Evolutionary conservation across 331 rosid genomes (phyloP), one percentile per base, ranked within the genome.

Genomic region (Acacia concinna): DNA sequence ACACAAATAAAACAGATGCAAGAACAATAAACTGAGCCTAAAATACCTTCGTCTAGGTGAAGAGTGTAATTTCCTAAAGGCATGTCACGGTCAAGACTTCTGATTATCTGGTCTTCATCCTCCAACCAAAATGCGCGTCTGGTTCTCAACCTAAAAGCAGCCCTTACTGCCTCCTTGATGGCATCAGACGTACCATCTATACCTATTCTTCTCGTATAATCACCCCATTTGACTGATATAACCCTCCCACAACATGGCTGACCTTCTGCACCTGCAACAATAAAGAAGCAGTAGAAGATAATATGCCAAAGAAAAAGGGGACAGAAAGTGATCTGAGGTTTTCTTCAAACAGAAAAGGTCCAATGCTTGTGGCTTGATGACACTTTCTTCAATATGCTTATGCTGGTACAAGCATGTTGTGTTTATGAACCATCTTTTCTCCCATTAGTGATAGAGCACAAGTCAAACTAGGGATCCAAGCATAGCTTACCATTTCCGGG

Each of bases 51-150:
- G 64, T 95, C 99, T 21, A 95, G 89, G 83, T 95, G 97, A 85
- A 95, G 99, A 81, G 87, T 87, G 89, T 95, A 95, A 83, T 79
- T 93, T 78, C 97, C 99, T 64, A 90, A 52, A 77, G 97, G 99
- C 99, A 95, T 95, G 82, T 95, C 97, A 77, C 97, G 93, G 80
- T 95, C 97, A 59, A 95, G 87, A 71, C 99, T 88, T 84, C 96
- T 86, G 81, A 95, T 87, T 66, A 95, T 88, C 81, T 93, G 97
- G 56, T 93, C 96, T 83, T 95, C 99, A 84, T 91, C 99, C 88
- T 95, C 97, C 88, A 95, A 90, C 99, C 99, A 95, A 83, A 95
- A 93, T 17, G 96, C 85, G 6, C 97, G 99, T 75, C 79, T 93
- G 43, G 97, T 95, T 89, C 99, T 93, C 89, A 93, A 73, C 87